Evolutionary conservation across 1,284 basidiomycete species (phyloP).

Genomic region (Pyrrhoderma noxium): DNA sequence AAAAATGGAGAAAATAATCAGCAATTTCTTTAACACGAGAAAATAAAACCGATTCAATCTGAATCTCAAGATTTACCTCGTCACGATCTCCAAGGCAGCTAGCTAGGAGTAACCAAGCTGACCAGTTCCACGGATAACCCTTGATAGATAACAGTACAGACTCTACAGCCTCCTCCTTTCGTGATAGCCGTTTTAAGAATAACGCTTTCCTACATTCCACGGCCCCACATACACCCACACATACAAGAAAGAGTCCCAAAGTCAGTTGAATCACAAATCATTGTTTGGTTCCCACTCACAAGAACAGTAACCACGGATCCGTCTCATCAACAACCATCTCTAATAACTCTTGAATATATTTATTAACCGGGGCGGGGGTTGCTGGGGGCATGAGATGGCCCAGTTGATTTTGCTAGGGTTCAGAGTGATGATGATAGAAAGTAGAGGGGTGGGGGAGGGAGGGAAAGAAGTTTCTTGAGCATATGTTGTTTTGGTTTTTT

Average conservation of each 20-base stretch:
- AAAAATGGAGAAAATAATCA: too few species aligned
- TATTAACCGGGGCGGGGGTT: conserved; percentile 64
- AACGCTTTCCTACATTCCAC: conserved; percentile 58
- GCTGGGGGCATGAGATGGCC: conserved; percentile 53
- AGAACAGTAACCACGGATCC: conserved; percentile 83
- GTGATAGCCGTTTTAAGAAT: conserved; percentile 69
- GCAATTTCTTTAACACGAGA: too few species aligned
- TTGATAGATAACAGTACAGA: conserved; percentile 72
- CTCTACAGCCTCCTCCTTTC: conserved; percentile 84
- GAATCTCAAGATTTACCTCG: conserved; percentile 52
- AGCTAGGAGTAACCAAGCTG: conserved; percentile 79
- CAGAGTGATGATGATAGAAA: too few species aligned
- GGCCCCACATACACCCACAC: conserved; percentile 7
- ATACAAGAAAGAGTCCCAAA: conserved; percentile 10
- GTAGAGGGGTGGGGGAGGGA: too few species aligned
- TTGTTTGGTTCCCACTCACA: conserved; percentile 42
- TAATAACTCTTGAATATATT: conserved; percentile 53
- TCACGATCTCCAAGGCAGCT: conserved; percentile 83
- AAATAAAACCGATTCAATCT: background rate
- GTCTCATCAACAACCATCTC: conserved; percentile 45
- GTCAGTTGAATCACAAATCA: background rate
- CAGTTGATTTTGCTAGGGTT: background rate
- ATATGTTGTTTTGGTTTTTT: too few species aligned
- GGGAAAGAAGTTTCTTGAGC: too few species aligned
- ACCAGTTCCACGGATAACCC: conserved; percentile 94